Base-by-base conservation (phyloP, 2,329 filamentous ascomycete species). In the Eurotiales sp. region DNA sequence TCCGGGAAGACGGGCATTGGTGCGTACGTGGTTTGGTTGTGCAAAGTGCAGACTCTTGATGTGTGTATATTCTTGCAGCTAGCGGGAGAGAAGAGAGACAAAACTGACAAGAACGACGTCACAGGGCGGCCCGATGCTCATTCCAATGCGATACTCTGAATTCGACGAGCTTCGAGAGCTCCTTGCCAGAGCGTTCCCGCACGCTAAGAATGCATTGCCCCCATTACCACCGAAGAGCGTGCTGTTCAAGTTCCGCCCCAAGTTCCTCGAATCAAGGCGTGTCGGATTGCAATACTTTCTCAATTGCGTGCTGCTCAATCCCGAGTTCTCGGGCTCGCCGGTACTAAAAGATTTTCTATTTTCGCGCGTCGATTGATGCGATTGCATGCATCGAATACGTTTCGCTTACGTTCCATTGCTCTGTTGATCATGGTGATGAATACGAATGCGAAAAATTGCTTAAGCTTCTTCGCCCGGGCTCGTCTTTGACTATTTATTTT, bases 21-120 rank as follows among this genome's bases (percentile, higher is more conserved):
- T n/a, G 88, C 91, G 2, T 99, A 97, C 72, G 89, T 96, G 1
- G 90, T 96, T 7, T 99, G 89, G 88, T 93, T 90, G 65, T 90
- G 93, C 62, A 83, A 80, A 43, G 88, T 99, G 40, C 85, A 93
- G 67, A 96, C 90, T 3, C 74, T 97, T 46, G 86, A 84, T 69
- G 90, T 91, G 66, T 67, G 83, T 79, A 17, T 10, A 10, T n/a
- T 32, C 32, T 27, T n/a, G n/a, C n/a, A n/a, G n/a, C 27, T 10
- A 27, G 19, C 43, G 17, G 30, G 14, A 34, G 30, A 34, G 30
- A 34, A n/a, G 12, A 34, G 17, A 34, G 7, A 8, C 6, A 19
- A 19, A 7, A 36, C 17, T 65, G 51, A 62, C 58, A 56, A 54
- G 48, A 51, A 52, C 14, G 42, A 55, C n/a, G n/a, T n/a, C n/a